A percentile compares a stretch with the other conserved stretches of the same genome.
phyloP scores from a whole-genome alignment of 768 basidiomycete species.

The Chalciporus chontae region DNA sequence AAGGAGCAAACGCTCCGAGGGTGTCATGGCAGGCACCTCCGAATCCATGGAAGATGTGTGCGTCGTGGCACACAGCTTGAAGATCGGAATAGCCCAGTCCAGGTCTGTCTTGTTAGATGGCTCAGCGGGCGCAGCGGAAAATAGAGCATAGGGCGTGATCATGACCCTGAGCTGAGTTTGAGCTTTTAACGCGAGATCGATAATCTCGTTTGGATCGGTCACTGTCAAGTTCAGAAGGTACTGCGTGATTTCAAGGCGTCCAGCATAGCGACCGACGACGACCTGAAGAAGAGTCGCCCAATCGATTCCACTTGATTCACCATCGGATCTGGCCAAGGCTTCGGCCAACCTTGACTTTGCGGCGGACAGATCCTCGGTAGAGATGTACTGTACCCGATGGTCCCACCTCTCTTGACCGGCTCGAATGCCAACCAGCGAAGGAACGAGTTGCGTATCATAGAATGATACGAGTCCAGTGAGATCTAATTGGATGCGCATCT shows the following conservation, averaged over 20 bases:
- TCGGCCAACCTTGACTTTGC: conserved; percentile 4
- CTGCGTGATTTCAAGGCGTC: conserved; percentile 38
- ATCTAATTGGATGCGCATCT: conserved; percentile 19
- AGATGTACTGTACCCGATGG: conserved; percentile 10
- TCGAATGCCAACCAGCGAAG: conserved; percentile 9
- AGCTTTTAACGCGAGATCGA: conserved; percentile 4
- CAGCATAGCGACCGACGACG: conserved; percentile 40
- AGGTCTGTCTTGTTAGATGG: background rate
- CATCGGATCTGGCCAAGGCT: background rate
- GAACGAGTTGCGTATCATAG: conserved; percentile 17
- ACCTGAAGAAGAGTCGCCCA: conserved; percentile 39
- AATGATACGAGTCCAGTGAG: conserved; percentile 19
- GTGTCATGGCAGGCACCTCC: conserved; percentile 3
- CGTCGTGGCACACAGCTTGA: conserved; percentile 7
- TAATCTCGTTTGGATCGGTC: conserved; percentile 10
- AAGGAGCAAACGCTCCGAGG: conserved; percentile 11
- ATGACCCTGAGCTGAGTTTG: conserved; percentile 22
- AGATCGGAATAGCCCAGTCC: conserved; percentile 8
- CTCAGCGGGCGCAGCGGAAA: background rate
- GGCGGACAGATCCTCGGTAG: conserved; percentile 3
- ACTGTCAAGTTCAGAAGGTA: conserved; percentile 30
- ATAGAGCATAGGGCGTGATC: conserved; percentile 10
- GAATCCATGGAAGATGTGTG: conserved; percentile 5
- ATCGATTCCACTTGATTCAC: conserved; percentile 33
- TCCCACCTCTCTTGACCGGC: conserved; percentile 13